Evolutionary conservation across 2,329 filamentous ascomycete genomes (phyloP).

Genomic region (Penicillium sp.): DNA sequence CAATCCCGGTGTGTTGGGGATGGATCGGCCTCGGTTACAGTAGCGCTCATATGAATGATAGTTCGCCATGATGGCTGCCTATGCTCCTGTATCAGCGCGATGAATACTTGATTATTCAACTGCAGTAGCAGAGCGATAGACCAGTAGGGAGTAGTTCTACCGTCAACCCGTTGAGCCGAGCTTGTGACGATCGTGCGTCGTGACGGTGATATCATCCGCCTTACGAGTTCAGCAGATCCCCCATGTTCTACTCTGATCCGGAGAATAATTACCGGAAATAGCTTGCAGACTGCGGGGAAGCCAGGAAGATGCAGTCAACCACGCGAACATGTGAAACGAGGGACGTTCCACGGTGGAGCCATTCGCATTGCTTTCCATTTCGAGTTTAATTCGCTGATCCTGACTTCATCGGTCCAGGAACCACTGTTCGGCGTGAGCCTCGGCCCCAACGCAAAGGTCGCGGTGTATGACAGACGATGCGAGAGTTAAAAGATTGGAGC

Average conservation of each 20-base stretch:
- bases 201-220: not conserved
- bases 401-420: not conserved
- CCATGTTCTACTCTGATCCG: not conserved
- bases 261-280: not conserved
- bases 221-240: not conserved
- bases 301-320: not conserved
- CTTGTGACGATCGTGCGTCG: not conserved
- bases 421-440: not conserved
- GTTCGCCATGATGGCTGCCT: too few species aligned
- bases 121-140: too few species aligned
- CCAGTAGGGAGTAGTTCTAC: too few species aligned
- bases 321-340: not conserved
- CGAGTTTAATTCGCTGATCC: not conserved
- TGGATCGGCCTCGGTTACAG: not conserved
- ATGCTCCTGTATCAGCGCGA: too few species aligned
- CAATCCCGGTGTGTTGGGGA: not conserved
- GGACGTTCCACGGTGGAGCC: not conserved
- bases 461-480: too few species aligned
- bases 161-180: not conserved
- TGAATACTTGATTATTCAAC: too few species aligned
- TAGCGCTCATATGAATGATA: too few species aligned
- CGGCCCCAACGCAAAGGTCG: not conserved
- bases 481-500: too few species aligned
- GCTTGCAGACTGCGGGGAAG: not conserved
- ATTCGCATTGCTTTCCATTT: constrained; percentile 11